A percentile compares a stretch with the other conserved stretches of the same genome.
phyloP scores from a whole-genome alignment of 768 basidiomycete genomes.

The Leccinum subtestaceum region DNA sequence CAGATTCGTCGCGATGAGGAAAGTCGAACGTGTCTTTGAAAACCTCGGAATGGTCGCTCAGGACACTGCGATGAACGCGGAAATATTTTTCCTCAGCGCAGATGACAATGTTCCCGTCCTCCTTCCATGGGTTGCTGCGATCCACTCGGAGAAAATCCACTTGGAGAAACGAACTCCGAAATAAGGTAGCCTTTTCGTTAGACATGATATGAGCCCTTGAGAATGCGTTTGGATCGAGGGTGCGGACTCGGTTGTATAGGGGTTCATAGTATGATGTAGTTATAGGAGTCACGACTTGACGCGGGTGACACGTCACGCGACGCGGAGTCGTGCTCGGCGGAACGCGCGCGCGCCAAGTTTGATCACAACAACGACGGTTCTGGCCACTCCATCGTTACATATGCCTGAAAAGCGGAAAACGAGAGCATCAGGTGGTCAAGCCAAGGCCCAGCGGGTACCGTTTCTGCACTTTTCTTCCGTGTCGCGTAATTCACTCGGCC shows the following conservation, averaged over 20 bases:
- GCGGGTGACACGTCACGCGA: slow-evolving; percentile 27
- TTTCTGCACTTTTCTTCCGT: background rate
- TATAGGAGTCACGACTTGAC: slow-evolving; percentile 2
- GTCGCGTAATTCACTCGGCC: slow-evolving; percentile 7
- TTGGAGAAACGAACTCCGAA: no score
- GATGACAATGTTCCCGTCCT: slow-evolving; percentile 30
- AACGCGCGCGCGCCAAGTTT: background rate
- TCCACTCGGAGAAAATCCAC: background rate
- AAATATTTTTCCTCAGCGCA: slow-evolving; percentile 24
- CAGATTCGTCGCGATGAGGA: background rate
- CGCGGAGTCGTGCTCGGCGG: slow-evolving; percentile 11
- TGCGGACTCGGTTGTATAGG: no score
- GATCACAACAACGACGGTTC: background rate
- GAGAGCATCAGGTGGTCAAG: slow-evolving; percentile 12
- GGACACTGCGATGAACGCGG: slow-evolving; percentile 29
- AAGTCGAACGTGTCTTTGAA: slow-evolving; percentile 30
- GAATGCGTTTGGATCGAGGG: background rate
- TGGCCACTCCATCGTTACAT: slow-evolving; percentile 2
- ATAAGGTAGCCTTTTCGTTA: background rate
- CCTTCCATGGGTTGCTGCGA: slow-evolving; percentile 2
- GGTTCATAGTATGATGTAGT: no score
- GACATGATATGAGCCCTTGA: no score
- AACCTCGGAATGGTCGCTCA: slow-evolving; percentile 26
- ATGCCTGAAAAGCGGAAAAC: slow-evolving; percentile 27
- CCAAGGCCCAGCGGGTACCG: slow-evolving; percentile 20